Percentiles rank a stretch among this genome's conserved stretches.
phyloP scores from a whole-genome alignment of 345 rosid species.

The Eucalyptus dawsonii region DNA sequence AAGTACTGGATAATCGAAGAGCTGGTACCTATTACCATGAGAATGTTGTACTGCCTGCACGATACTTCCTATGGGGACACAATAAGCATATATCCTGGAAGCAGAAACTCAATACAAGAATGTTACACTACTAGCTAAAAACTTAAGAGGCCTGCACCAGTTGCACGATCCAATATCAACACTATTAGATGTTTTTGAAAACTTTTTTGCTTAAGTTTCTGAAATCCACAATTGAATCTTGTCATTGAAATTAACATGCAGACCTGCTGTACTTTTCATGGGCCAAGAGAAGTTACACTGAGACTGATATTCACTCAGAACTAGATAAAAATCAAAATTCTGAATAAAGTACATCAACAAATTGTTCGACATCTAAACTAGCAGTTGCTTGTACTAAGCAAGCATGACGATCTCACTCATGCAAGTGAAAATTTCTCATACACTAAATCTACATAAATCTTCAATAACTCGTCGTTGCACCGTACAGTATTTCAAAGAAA shows the following conservation, averaged over 20 bases:
- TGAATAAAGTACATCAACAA: background rate
- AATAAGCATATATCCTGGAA: background rate
- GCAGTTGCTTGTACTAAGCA: background rate
- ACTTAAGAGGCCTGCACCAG: background rate
- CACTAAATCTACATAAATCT: background rate
- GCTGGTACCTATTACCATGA: background rate
- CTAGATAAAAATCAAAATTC: background rate
- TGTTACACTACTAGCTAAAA: background rate
- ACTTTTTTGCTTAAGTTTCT: background rate
- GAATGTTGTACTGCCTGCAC: background rate
- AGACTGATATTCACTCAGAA: background rate
- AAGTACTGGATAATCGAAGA: background rate
- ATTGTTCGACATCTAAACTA: background rate
- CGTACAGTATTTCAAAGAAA: background rate
- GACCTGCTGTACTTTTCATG: background rate
- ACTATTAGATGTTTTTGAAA: background rate
- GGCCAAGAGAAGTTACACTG: background rate
- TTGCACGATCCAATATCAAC: background rate
- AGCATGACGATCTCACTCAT: background rate
- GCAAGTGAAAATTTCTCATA: background rate
- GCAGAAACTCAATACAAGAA: background rate
- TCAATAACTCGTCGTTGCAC: background rate
- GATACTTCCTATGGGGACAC: background rate
- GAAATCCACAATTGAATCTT: background rate
- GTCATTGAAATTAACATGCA: background rate